These are phyloP conservation scores for Eucalyptus marginata DNA, from an alignment of 345 rosid genomes.

Conservation along the genomic window DNA sequence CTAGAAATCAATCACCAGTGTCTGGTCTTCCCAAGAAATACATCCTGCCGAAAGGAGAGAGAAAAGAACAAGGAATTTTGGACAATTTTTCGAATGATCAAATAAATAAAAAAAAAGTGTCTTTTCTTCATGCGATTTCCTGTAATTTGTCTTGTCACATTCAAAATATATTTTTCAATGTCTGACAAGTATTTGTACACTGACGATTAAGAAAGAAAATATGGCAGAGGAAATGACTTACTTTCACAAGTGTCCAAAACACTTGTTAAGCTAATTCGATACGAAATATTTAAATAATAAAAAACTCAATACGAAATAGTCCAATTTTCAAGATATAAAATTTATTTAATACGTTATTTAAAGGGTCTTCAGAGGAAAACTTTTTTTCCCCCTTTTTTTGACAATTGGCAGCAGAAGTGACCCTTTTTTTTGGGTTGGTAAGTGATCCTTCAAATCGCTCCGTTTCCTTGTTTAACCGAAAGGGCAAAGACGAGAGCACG, in stretches of 20 bases:
- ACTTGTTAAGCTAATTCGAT: accelerated
- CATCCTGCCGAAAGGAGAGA: not conserved
- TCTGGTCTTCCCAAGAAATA: not conserved
- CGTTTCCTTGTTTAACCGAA: not conserved
- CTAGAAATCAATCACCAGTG: not conserved
- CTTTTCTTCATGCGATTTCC: not conserved
- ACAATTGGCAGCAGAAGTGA: not conserved
- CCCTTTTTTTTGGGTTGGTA: not conserved
- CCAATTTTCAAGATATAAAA: not conserved
- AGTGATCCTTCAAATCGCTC: not conserved
- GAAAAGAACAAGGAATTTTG: not conserved
- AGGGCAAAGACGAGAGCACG: not conserved
- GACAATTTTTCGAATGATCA: not conserved
- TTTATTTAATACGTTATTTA: not conserved
- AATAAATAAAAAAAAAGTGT: not conserved
- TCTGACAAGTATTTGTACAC: not conserved
- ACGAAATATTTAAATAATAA: accelerated
- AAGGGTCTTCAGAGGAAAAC: not conserved
- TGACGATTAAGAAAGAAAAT: not conserved
- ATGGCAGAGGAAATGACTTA: not conserved
- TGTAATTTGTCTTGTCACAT: not conserved
- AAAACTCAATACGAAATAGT: too few species aligned
- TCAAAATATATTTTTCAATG: not conserved
- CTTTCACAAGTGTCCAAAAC: not conserved
- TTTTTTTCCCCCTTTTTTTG: not conserved